These are phyloP conservation scores for Mesotaenium endlicherianum DNA, from an alignment of 139 green algal genomes.

Conservation along the genomic window DNA sequence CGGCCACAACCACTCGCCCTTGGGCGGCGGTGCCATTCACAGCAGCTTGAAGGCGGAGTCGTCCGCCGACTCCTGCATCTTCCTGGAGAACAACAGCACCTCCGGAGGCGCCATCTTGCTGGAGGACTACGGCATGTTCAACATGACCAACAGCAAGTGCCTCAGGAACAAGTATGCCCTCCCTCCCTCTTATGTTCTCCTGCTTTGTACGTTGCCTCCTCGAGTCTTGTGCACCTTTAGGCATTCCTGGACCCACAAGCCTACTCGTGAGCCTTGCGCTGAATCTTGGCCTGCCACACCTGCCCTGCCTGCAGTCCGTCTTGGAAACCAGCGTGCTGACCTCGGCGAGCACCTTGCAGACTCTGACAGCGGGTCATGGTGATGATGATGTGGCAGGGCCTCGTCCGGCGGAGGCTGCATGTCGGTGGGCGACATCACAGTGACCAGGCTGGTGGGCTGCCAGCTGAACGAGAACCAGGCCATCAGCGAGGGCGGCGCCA, in stretches of 20 bases:
- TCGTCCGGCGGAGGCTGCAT: not conserved
- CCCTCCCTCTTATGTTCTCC: too few relatives aligned
- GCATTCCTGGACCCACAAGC: too few relatives aligned
- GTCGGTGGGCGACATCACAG: not conserved
- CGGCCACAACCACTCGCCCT: not conserved
- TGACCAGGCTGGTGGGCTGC: not conserved
- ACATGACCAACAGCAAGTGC: not conserved
- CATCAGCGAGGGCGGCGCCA: not conserved
- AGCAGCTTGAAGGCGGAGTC: not conserved
- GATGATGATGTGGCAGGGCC: too few relatives aligned
- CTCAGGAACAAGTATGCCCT: too few relatives aligned
- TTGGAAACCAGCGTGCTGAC: too few relatives aligned
- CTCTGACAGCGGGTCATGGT: too few relatives aligned
- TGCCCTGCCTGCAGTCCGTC: too few relatives aligned
- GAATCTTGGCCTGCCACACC: too few relatives aligned
- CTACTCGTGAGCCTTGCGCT: too few relatives aligned
- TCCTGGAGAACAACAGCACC: not conserved
- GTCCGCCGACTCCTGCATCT: not conserved
- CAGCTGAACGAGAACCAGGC: not conserved
- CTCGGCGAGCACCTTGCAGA: too few relatives aligned
- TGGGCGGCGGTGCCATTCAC: not conserved
- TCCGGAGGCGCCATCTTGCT: not conserved
- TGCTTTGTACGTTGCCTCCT: too few relatives aligned
- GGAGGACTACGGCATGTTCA: not conserved
- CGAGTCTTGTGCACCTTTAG: too few relatives aligned